A percentile compares a stretch with the other conserved stretches of the same genome.
Conservation (phyloP, 2,329 filamentous ascomycete genomes). For the Paraphoma chrysanthemicola region DNA sequence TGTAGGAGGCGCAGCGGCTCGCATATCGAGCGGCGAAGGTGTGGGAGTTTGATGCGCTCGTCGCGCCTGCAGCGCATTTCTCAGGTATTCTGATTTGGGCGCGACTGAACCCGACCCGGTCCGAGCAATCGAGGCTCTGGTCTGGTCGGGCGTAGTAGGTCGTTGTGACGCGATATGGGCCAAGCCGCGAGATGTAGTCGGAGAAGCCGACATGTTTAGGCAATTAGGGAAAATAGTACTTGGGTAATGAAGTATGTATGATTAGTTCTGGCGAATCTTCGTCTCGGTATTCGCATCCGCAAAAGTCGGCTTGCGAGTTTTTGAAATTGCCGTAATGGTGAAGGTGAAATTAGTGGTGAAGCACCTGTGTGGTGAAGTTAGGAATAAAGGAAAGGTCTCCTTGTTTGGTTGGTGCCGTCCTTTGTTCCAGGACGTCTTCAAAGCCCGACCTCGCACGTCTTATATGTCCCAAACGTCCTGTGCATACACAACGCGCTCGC, state of each 20-base stretch:
- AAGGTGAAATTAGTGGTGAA: background rate
- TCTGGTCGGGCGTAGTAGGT: conserved; percentile 25
- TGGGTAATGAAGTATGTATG: background rate
- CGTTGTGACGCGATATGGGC: conserved; percentile 17
- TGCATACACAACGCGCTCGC: conserved; percentile 6
- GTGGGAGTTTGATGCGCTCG: conserved; percentile 31
- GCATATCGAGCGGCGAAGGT: conserved; percentile 12
- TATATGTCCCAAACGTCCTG: conserved; percentile 2
- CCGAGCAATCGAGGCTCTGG: conserved; percentile 15
- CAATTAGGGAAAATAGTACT: background rate
- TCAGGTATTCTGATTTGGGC: conserved; percentile 44
- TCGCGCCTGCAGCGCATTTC: conserved; percentile 40
- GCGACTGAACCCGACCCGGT: conserved; percentile 25
- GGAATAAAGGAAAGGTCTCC: background rate
- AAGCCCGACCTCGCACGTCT: conserved; percentile 6
- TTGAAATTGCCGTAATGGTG: background rate
- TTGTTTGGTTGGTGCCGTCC: background rate
- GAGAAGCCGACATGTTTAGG: conserved; percentile 30
- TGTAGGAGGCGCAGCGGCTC: conserved; percentile 7
- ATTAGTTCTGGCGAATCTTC: background rate
- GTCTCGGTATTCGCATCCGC: background rate
- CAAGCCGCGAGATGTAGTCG: conserved; percentile 22
- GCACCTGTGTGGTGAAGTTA: conserved; percentile 1
- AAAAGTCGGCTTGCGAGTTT: background rate
- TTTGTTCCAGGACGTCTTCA: conserved; percentile 9